Evolutionary conservation across 1,284 basidiomycete genomes (phyloP).

Genomic region (Moesziomyces sp.): DNA sequence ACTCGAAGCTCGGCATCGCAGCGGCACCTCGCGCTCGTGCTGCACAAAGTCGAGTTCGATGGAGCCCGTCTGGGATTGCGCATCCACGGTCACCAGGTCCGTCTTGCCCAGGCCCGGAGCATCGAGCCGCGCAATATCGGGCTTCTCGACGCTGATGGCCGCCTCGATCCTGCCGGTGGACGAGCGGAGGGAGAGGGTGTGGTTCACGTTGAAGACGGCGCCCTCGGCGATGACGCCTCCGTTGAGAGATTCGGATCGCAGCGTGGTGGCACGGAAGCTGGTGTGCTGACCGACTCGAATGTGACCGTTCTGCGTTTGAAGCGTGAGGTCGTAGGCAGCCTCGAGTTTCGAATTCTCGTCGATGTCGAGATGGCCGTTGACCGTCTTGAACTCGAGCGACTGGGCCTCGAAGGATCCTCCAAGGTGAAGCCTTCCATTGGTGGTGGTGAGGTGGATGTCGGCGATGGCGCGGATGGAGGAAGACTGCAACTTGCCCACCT

Average conservation of each 20-base stretch:
- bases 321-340: constrained; percentile 35
- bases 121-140: constrained; percentile 30
- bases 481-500: constrained; percentile 37
- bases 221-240: constrained; percentile 40
- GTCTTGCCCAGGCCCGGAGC: constrained; percentile 32
- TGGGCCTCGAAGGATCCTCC: constrained; percentile 40
- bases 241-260: constrained; percentile 39
- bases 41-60: constrained; percentile 43
- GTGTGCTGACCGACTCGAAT: constrained; percentile 40
- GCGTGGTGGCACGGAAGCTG: constrained; percentile 33
- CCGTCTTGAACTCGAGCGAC: constrained; percentile 32
- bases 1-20: constrained; percentile 38
- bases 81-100: constrained; percentile 34
- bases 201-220: constrained; percentile 48
- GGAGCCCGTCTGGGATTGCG: constrained; percentile 40
- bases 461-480: constrained; percentile 41
- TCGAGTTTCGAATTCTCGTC: constrained; percentile 30
- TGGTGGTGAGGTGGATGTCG: constrained; percentile 47
- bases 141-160: constrained; percentile 42
- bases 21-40: constrained; percentile 39
- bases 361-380: constrained; percentile 39
- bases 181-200: constrained; percentile 40
- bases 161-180: constrained; percentile 46
- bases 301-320: constrained; percentile 40
- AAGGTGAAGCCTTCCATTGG: constrained; percentile 39